Conservation (phyloP, 202 grass and related monocot species). For the Panicum hallii region DNA sequence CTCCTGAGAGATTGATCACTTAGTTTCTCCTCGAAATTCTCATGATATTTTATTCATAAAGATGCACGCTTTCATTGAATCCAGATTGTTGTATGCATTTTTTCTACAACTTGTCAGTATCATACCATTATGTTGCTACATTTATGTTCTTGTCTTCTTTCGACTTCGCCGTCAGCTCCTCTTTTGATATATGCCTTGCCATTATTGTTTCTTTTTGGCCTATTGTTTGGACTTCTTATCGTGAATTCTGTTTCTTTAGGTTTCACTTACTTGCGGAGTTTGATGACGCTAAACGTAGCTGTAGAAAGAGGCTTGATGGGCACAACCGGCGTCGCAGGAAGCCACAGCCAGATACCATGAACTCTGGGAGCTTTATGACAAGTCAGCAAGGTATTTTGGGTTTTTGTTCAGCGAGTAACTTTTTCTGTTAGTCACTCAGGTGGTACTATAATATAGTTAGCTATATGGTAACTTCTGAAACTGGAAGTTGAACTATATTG, state of each 20-base stretch:
- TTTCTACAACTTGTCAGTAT: background rate
- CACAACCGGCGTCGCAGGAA: conserved; percentile 97
- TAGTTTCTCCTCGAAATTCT: conserved; percentile 21
- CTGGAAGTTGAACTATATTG: background rate
- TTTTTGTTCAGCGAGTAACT: conserved; percentile 1
- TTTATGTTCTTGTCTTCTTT: background rate
- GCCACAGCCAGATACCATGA: conserved; percentile 71
- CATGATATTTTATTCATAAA: conserved; percentile 16
- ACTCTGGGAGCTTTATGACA: conserved; percentile 64
- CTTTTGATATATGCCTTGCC: background rate
- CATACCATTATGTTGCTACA: background rate
- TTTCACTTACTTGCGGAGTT: conserved; percentile 93
- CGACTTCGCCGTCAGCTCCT: background rate
- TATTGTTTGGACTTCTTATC: conserved; percentile 14
- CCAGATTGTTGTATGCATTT: background rate
- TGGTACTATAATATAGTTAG: background rate
- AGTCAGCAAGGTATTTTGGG: conserved; percentile 74
- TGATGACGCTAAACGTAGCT: conserved; percentile 91
- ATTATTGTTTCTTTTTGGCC: background rate
- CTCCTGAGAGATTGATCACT: conserved; percentile 3
- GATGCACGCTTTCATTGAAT: background rate
- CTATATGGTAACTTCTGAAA: background rate
- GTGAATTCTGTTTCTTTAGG: conserved; percentile 51
- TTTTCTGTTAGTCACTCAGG: background rate
- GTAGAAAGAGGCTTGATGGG: conserved; percentile 94